Percentiles rank a stretch among this genome's conserved stretches.
These are phyloP conservation scores for Ceratobasidium papillatum DNA, from an alignment of 1,284 basidiomycete species.

Conservation along the genomic window DNA sequence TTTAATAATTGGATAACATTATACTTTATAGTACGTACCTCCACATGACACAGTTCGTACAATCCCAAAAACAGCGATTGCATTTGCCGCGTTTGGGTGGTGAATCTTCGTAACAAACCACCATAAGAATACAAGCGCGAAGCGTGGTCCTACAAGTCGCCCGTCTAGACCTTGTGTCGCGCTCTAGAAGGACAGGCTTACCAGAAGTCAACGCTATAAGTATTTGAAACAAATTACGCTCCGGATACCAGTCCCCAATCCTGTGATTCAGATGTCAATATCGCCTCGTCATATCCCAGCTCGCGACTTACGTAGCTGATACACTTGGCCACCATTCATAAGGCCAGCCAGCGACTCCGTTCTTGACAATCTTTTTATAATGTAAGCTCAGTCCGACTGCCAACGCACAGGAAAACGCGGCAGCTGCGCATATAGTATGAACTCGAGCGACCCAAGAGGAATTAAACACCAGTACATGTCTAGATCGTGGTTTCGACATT, in stretches of 20 bases:
- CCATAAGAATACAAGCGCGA: slow-evolving; percentile 77
- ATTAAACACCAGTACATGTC: slow-evolving; percentile 49
- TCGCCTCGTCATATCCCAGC: background rate
- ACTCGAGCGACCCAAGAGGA: slow-evolving; percentile 66
- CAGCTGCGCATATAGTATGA: slow-evolving; percentile 75
- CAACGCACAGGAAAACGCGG: slow-evolving; percentile 78
- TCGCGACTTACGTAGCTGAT: slow-evolving; percentile 81
- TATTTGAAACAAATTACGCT: slow-evolving; percentile 89
- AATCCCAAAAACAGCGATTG: slow-evolving; percentile 72
- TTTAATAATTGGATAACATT: background rate
- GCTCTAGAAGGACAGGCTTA: slow-evolving; percentile 52
- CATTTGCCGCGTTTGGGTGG: slow-evolving; percentile 59
- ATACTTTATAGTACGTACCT: slow-evolving; percentile 50
- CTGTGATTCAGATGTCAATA: slow-evolving; percentile 53
- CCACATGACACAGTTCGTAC: slow-evolving; percentile 85
- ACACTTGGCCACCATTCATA: slow-evolving; percentile 94
- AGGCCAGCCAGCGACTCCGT: slow-evolving; percentile 84
- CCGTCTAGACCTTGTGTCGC: background rate
- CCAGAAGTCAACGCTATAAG: slow-evolving; percentile 87
- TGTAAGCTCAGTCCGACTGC: slow-evolving; percentile 74
- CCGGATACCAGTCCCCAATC: slow-evolving; percentile 92
- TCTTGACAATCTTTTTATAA: slow-evolving; percentile 90
- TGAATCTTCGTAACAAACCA: slow-evolving; percentile 67
- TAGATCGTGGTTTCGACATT: slow-evolving; percentile 1
- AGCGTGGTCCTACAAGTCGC: slow-evolving; percentile 69